Conservation (phyloP, 805 yeast genomes). For the Ogataea methanolica region DNA sequence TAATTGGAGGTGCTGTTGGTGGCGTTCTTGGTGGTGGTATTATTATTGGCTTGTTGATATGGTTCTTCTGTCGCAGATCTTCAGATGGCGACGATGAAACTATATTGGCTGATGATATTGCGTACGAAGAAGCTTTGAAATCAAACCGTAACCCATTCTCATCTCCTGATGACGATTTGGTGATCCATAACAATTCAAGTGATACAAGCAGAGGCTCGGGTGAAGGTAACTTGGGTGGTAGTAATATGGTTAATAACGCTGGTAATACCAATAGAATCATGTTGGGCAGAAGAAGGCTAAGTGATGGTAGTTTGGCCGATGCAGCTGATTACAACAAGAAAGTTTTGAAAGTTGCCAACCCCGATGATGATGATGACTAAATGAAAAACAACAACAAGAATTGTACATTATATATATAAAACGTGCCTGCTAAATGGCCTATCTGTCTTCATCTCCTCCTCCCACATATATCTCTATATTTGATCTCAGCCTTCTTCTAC, state of each 20-base stretch:
- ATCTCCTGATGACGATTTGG: slow-evolving; percentile 47
- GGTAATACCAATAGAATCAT: slow-evolving; percentile 45
- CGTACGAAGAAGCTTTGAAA: slow-evolving; percentile 53
- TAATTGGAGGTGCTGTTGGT: slow-evolving; percentile 34
- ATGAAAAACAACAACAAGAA: no score
- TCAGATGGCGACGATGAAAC: slow-evolving; percentile 33
- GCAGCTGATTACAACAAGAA: slow-evolving; percentile 79
- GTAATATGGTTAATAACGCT: slow-evolving; percentile 3
- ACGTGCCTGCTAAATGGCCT: no score
- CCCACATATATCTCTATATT: no score
- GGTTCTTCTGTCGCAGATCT: slow-evolving; percentile 33
- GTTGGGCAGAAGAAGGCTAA: slow-evolving; percentile 78
- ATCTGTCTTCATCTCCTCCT: no score
- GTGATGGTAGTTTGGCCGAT: slow-evolving; percentile 85
- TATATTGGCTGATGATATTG: slow-evolving; percentile 46
- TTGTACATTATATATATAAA: no score
- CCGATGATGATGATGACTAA: slow-evolving; percentile 48
- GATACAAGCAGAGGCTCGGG: slow-evolving; percentile 7
- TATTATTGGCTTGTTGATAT: slow-evolving; percentile 24
- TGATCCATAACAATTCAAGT: slow-evolving; percentile 13
- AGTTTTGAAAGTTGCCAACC: slow-evolving; percentile 82
- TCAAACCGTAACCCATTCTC: slow-evolving; percentile 60
- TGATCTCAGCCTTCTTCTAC: no score
- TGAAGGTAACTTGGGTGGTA: slow-evolving; percentile 9
- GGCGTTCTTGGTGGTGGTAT: slow-evolving; percentile 29